Evolutionary conservation across 2,329 filamentous ascomycete genomes (phyloP).

Genomic region (Alternaria rosae): DNA sequence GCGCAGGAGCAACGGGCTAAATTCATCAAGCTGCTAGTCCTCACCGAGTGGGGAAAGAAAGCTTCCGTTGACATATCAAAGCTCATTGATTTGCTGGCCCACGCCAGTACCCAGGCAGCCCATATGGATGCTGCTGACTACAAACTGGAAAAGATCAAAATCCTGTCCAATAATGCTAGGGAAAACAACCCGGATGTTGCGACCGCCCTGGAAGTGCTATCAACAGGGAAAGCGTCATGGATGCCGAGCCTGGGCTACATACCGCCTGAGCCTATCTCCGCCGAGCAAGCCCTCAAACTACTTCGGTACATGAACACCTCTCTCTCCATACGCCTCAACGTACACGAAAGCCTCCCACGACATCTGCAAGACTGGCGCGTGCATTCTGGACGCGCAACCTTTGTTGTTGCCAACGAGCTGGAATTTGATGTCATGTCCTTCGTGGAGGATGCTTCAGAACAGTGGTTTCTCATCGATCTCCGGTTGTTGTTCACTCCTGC

Average conservation of each 20-base stretch:
- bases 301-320: slow-evolving; percentile 84
- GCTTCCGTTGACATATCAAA: slow-evolving; percentile 75
- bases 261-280: slow-evolving; percentile 72
- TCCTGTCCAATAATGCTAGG: slow-evolving; percentile 73
- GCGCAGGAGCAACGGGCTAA: slow-evolving; percentile 80
- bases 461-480: slow-evolving; percentile 95
- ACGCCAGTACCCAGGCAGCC: slow-evolving; percentile 60
- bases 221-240: slow-evolving; percentile 77
- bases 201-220: slow-evolving; percentile 85
- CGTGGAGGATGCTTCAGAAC: slow-evolving; percentile 80
- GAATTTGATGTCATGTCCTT: slow-evolving; percentile 92
- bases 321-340: slow-evolving; percentile 80
- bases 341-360: slow-evolving; percentile 83
- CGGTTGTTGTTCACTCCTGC: slow-evolving; percentile 80
- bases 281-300: slow-evolving; percentile 75
- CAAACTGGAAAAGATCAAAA: slow-evolving; percentile 72
- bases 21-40: slow-evolving; percentile 91
- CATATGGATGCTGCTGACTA: slow-evolving; percentile 59
- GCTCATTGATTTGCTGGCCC: slow-evolving; percentile 84
- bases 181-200: slow-evolving; percentile 89
- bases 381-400: slow-evolving; percentile 86
- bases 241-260: slow-evolving; percentile 86
- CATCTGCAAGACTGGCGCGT: slow-evolving; percentile 81
- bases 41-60: slow-evolving; percentile 83
- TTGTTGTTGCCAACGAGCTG: slow-evolving; percentile 82